phyloP scores from a whole-genome alignment of 495 filamentous ascomycete species.

The Podospora conica region DNA sequence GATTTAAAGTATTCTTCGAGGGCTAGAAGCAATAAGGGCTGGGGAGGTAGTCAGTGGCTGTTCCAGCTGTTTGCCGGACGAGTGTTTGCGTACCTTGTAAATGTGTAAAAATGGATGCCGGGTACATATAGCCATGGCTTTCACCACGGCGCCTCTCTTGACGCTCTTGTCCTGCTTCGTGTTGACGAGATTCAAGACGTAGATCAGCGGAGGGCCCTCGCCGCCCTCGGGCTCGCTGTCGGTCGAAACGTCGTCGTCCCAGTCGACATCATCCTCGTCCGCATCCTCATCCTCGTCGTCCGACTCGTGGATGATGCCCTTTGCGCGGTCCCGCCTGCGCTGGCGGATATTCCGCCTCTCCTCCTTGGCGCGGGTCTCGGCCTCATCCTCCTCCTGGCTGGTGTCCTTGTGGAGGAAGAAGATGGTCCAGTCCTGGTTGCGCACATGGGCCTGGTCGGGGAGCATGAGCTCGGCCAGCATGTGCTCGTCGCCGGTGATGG shows the following conservation, averaged over 20 bases:
- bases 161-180: constrained; percentile 92
- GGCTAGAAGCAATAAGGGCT: constrained; percentile 91
- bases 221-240: constrained; percentile 58
- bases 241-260: constrained; percentile 48
- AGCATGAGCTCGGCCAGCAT: constrained; percentile 99
- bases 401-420: constrained; percentile 98
- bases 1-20: constrained; percentile 97
- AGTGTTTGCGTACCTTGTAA: constrained; percentile 63
- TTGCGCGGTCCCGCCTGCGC: constrained; percentile 41
- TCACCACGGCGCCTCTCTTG: constrained; percentile 89
- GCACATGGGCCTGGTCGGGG: constrained; percentile 90
- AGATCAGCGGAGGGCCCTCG: constrained; percentile 88
- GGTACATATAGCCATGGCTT: constrained; percentile 99
- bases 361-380: constrained; percentile 45
- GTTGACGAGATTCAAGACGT: constrained; percentile 95
- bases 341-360: constrained; percentile 42
- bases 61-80: not conserved
- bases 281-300: constrained; percentile 42
- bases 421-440: constrained; percentile 97
- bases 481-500: constrained; percentile 93
- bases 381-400: constrained; percentile 71
- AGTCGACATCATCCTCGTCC: constrained; percentile 46
- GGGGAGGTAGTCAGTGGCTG: constrained; percentile 22
- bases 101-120: constrained; percentile 98
- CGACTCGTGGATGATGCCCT: constrained; percentile 49